Base-by-base conservation (phyloP, 805 yeast genomes). In the Saccharomycopsis oosterbeekiorum region DNA sequence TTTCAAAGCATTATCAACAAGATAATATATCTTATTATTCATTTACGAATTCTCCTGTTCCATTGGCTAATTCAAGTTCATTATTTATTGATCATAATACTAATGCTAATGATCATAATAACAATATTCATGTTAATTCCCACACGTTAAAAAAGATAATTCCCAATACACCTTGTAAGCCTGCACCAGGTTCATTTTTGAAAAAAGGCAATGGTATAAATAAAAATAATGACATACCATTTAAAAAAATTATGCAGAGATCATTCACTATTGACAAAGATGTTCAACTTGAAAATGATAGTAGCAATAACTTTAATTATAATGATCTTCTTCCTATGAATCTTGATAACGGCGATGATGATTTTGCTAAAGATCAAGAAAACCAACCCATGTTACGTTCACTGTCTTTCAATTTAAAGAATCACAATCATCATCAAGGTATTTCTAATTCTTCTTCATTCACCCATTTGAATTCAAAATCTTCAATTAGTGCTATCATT, bases 1-100 rank as follows among this genome's bases (percentile, higher is more conserved):
- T 85, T 62, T 82, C 86, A 43, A 84, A 84, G 70, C 76, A 86
- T 47, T 15, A 29, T 12, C 51, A 19, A 5, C 37, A 58, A 21
- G 39, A 47, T 21, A 24, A 24, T 37, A 2, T 14, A 37, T 5
- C 12, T 12, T 2, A 4, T 37, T 14, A 37, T 21, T 47, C 53
- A n/a, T 21, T 47, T 12, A 47, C 53, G 21, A 47, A 47, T 47
- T 47, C 53, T 14, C 53, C 53, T 24, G n/a, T 24, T 4, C 53
- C 53, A 47, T 47, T 47, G 8, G 53, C 53, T 19, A 47, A 47
- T 21, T 47, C 53, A 4, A 47, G 53, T 24, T 47, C 53, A 12
- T 21, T 47, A 12, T 21, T 24, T 11, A 26, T 47, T 21, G 53
- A 47, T 10, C 53, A 47, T 5, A 10, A 17, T 43, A 24, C n/a